These are phyloP conservation scores for Pseudogymnoascus sp. DNA, from an alignment of 2,329 filamentous ascomycete species.

Conservation along the genomic window DNA sequence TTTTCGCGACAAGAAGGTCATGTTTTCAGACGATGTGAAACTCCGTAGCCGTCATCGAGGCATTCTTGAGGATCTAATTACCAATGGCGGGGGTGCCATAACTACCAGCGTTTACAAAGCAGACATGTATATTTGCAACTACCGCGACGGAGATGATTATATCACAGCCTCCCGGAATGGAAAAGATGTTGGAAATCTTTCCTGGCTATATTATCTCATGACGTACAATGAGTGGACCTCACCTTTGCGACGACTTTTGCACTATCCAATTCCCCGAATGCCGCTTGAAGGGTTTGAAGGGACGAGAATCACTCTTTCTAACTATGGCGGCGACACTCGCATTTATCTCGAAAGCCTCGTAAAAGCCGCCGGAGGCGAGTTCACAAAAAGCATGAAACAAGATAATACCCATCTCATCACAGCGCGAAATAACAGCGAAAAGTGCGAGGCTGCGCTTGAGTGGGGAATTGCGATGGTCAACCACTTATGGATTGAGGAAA, in stretches of 20 bases:
- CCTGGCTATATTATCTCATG: constrained; percentile 91
- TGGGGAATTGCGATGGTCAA: constrained; percentile 90
- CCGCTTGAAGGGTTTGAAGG: constrained; percentile 74
- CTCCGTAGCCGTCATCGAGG: constrained; percentile 59
- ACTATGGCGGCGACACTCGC: constrained; percentile 90
- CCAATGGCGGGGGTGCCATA: constrained; percentile 62
- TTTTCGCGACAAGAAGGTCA: constrained; percentile 70
- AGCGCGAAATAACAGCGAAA: constrained; percentile 82
- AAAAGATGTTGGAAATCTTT: constrained; percentile 84
- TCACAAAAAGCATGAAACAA: constrained; percentile 89
- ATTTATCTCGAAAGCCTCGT: constrained; percentile 92
- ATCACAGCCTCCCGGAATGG: constrained; percentile 64
- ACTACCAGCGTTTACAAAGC: constrained; percentile 60
- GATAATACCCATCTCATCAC: constrained; percentile 96
- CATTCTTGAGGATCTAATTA: constrained; percentile 65
- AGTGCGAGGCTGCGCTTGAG: constrained; percentile 84
- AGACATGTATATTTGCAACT: constrained; percentile 82
- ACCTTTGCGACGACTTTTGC: constrained; percentile 72
- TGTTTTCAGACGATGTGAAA: constrained; percentile 67
- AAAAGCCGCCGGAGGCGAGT: constrained; percentile 73
- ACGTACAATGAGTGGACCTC: constrained; percentile 84
- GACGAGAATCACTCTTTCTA: constrained; percentile 81
- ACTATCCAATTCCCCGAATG: constrained; percentile 75
- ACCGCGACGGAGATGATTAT: constrained; percentile 75
- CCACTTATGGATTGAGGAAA: constrained; percentile 95